Conservation (phyloP, 2,329 filamentous ascomycete species). For the Pseudocercospora fuligena region DNA sequence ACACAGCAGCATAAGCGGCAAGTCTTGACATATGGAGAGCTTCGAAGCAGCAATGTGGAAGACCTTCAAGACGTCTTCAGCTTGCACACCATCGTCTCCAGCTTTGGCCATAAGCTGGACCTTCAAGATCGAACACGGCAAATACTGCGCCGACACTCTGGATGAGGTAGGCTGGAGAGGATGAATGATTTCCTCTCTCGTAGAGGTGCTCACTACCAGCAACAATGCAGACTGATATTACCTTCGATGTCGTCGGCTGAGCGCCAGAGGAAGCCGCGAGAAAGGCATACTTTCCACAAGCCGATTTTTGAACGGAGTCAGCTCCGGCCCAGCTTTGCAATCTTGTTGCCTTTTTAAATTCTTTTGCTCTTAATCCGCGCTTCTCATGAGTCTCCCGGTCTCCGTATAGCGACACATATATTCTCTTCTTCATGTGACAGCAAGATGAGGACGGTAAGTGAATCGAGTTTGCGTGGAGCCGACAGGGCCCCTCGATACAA, state of each 20-base stretch:
- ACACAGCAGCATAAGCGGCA: not conserved
- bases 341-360: not conserved
- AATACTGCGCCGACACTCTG: not conserved
- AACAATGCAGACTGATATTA: no score
- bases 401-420: not conserved
- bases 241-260: not conserved
- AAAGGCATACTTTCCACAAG: not conserved
- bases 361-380: not conserved
- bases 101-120: not conserved
- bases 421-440: constrained; percentile 3
- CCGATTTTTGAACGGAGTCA: not conserved
- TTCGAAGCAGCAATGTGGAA: not conserved
- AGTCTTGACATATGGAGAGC: not conserved
- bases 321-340: not conserved
- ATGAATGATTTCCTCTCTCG: not conserved
- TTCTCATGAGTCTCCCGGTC: not conserved
- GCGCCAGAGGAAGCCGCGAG: not conserved
- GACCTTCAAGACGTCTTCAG: not conserved
- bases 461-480: constrained; percentile 5
- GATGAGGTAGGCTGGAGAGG: not conserved
- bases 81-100: not conserved
- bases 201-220: not conserved
- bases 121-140: not conserved
- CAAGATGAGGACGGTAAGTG: not conserved
- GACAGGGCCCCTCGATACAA: not conserved